Evolutionary conservation across 805 yeast genomes (phyloP).

Genomic region (Metschnikowia colocasiae): DNA sequence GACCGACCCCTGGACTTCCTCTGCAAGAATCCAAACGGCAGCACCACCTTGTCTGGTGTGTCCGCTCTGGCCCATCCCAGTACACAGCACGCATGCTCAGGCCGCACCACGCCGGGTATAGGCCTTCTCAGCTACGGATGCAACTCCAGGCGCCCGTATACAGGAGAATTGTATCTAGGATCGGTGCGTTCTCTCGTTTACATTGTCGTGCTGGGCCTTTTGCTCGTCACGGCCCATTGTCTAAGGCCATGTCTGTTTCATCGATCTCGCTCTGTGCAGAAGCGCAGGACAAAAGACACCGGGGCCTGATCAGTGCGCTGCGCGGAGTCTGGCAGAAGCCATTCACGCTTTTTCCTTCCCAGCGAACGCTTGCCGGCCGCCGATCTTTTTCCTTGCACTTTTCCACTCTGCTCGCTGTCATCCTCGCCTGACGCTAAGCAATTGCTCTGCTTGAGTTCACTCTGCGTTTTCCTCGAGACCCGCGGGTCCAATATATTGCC

Average conservation of each 20-base stretch:
- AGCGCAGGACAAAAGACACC: constrained; percentile 7
- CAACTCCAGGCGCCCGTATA: neutral
- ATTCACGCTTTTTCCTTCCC: constrained; percentile 2
- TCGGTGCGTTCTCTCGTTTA: neutral
- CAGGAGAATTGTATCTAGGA: neutral
- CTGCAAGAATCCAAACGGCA: too few species aligned
- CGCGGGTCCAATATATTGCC: neutral
- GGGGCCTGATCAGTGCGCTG: constrained; percentile 6
- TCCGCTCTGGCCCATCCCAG: too few species aligned
- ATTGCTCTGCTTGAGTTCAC: constrained; percentile 1
- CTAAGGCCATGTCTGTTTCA: neutral
- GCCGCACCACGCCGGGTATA: too few species aligned
- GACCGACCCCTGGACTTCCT: too few species aligned
- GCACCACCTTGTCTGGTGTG: too few species aligned
- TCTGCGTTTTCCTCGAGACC: neutral
- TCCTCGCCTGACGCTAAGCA: neutral
- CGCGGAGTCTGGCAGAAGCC: constrained; percentile 2
- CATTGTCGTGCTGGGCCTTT: neutral
- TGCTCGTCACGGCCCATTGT: neutral
- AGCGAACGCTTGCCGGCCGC: too few species aligned
- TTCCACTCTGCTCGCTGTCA: neutral
- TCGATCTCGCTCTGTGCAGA: neutral
- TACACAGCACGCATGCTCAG: too few species aligned
- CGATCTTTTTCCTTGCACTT: neutral
- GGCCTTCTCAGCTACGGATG: neutral